phyloP scores from a whole-genome alignment of 176 grass and related monocot species.

The Musa beccarii region DNA sequence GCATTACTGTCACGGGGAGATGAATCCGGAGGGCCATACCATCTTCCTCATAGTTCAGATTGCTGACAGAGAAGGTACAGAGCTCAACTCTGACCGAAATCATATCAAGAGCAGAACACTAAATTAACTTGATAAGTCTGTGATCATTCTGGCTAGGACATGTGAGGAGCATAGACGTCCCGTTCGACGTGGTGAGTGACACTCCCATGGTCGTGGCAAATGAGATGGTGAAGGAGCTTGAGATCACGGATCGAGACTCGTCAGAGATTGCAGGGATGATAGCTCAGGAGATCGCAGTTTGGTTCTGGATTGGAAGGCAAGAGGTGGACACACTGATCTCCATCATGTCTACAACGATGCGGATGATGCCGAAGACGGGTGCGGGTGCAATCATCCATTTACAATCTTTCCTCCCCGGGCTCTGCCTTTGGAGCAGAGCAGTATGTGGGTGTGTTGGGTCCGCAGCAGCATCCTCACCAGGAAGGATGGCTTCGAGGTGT shows the following conservation, averaged over 20 bases:
- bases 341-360: slow-evolving; percentile 40
- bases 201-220: slow-evolving; percentile 63
- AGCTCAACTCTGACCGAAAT: neutral
- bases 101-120: no score
- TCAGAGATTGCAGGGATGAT: slow-evolving; percentile 83
- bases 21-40: slow-evolving; percentile 62
- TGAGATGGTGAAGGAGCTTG: slow-evolving; percentile 97
- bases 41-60: slow-evolving; percentile 94
- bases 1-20: slow-evolving; percentile 83
- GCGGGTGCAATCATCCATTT: slow-evolving; percentile 34
- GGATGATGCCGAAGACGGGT: slow-evolving; percentile 17
- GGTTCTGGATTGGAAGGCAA: slow-evolving; percentile 40
- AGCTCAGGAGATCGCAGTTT: slow-evolving; percentile 46
- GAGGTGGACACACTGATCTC: neutral
- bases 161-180: slow-evolving; percentile 79
- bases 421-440: slow-evolving; percentile 26
- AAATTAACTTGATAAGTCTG: neutral
- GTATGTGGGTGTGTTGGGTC: neutral
- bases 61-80: slow-evolving; percentile 36
- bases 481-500: slow-evolving; percentile 34
- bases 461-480: neutral
- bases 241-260: slow-evolving; percentile 50
- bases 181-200: slow-evolving; percentile 56
- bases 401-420: slow-evolving; percentile 43
- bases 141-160: neutral